Conservation (phyloP, 2,329 filamentous ascomycete genomes). For the Monosporascus sp. region DNA sequence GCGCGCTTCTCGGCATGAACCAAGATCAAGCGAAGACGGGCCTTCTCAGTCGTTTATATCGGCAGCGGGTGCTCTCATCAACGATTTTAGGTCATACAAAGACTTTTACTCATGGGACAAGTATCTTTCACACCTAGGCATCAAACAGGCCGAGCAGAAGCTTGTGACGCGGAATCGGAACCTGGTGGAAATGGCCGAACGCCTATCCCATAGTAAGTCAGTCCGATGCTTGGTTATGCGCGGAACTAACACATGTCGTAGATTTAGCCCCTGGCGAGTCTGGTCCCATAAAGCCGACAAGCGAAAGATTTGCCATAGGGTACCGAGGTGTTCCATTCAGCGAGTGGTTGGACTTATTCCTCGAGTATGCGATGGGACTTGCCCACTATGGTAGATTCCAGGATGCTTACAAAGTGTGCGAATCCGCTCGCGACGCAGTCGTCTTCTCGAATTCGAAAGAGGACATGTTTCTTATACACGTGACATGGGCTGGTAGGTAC, state of each 20-base stretch:
- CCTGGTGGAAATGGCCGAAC: constrained; percentile 50
- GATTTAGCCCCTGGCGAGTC: constrained; percentile 29
- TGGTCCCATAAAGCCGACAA: constrained; percentile 23
- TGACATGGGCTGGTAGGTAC: constrained; percentile 65
- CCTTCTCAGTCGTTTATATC: constrained; percentile 51
- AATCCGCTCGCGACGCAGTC: constrained; percentile 72
- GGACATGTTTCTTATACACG: constrained; percentile 66
- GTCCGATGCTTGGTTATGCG: no score
- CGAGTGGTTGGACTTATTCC: constrained; percentile 84
- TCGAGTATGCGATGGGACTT: constrained; percentile 76
- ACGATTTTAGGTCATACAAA: constrained; percentile 59
- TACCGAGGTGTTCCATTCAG: constrained; percentile 72
- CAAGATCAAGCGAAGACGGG: constrained; percentile 27
- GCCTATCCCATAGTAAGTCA: constrained; percentile 47
- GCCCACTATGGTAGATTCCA: constrained; percentile 61
- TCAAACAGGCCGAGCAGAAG: constrained; percentile 29
- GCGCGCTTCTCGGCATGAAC: constrained; percentile 18
- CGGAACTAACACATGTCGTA: constrained; percentile 1
- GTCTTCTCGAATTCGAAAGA: constrained; percentile 70
- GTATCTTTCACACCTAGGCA: constrained; percentile 53
- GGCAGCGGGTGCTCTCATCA: constrained; percentile 52
- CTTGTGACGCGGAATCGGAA: constrained; percentile 31
- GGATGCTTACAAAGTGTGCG: constrained; percentile 74
- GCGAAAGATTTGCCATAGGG: constrained; percentile 26
- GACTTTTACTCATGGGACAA: constrained; percentile 64